Base-by-base conservation (phyloP, 306 rosid genomes). In the Vigna angularis region DNA sequence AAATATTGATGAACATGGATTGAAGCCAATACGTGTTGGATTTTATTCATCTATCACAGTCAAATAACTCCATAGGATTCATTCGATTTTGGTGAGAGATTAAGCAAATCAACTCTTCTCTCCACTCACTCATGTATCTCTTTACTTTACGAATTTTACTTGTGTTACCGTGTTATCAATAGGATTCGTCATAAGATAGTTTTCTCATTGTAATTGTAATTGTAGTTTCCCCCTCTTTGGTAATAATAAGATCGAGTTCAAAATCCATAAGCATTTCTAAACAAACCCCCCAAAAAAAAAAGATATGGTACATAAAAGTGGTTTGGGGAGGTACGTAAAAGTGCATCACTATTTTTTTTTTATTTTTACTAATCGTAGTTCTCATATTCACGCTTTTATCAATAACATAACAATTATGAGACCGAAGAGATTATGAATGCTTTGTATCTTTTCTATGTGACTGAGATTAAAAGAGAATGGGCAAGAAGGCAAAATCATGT, bases 1-100 rank as follows among this genome's bases (percentile, higher is more conserved):
- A 87, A 76, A 51, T 66, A 76, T 68, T 58, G 24, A 74, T 74
- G 74, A 70, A 81, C 65, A 49, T 70, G 67, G 75, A 64, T 58
- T 38, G 24, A 57, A 68, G 84, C 67, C 75, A 48, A n/a, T 40
- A 38, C 72, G 57, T 36, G 73, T 22, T 47, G 13, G 79, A 24
- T 77, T 75, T 45, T 17, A 83, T 83, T 61, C 74, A 44, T 75
- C 81, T 34, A 70, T 55, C 59, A 38, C 2, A 12, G n/a, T 57
- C 55, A 13, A 17, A 59, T 62, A 38, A 77, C 15, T 36, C 9
- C 10, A 52, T 66, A 64, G 12, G 63, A 55, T 56, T 75, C 26
- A 28, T 82, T 74, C 64, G 4, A 55, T 62, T 47, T 36, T 72
- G 66, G 75, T 62, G 65, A 38, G 78, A 68, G 52, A 55, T 67